These are phyloP conservation scores for Mikania micrantha DNA, from an alignment of 129 eudicot genomes.

Conservation along the genomic window DNA sequence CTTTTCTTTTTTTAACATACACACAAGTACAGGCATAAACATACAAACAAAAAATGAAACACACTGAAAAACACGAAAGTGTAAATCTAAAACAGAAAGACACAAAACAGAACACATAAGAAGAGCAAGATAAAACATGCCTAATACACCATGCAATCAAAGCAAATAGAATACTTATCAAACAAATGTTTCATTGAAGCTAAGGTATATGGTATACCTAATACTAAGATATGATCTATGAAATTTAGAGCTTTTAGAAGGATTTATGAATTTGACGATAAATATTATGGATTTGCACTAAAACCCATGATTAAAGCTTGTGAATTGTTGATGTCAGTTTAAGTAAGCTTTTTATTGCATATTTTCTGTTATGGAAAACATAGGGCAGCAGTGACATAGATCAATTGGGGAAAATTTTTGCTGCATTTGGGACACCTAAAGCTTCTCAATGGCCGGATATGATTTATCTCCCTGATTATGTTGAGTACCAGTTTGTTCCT, in stretches of 20 bases:
- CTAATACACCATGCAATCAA: no score
- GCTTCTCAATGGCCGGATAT: conserved; percentile 91
- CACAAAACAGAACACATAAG: no score
- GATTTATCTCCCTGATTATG: conserved; percentile 85
- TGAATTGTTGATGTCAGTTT: background rate
- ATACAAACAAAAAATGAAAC: no score
- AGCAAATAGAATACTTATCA: no score
- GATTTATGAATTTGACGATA: background rate
- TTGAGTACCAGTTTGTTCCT: conserved; percentile 88
- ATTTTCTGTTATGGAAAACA: conserved; percentile 1
- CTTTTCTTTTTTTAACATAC: no score
- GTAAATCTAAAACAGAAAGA: no score
- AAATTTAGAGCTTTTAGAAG: background rate
- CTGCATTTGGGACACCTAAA: conserved; percentile 98
- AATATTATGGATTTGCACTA: background rate
- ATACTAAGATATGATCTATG: no score
- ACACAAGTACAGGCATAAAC: no score
- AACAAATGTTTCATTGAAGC: no score
- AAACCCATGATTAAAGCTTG: background rate
- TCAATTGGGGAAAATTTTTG: conserved; percentile 97
- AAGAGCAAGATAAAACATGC: no score
- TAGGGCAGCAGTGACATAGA: conserved; percentile 96
- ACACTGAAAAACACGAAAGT: no score
- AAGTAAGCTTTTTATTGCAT: background rate
- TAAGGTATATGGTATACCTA: no score